phyloP scores from a whole-genome alignment of 73 alveolate genomes.

The Effrenium voratum region DNA sequence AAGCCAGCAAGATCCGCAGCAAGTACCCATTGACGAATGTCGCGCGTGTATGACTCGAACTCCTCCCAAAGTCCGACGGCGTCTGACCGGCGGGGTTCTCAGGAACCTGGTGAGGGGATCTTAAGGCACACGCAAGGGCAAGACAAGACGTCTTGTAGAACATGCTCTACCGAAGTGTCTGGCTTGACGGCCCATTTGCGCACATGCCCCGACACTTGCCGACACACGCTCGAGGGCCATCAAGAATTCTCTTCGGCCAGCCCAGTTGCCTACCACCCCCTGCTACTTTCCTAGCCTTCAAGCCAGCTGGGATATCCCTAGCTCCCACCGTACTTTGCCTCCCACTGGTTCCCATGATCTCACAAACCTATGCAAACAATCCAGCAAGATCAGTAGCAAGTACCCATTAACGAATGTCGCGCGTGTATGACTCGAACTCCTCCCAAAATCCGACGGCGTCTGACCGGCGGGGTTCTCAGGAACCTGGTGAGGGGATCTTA shows the following conservation, averaged over 20 bases:
- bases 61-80: conserved; percentile 27
- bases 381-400: too few species aligned
- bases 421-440: conserved; percentile 60
- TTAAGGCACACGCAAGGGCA: conserved; percentile 60
- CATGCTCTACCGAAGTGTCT: conserved; percentile 49
- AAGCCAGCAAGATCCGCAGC: too few species aligned
- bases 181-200: conserved; percentile 62
- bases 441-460: conserved; percentile 58
- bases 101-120: conserved; percentile 56
- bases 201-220: conserved; percentile 59
- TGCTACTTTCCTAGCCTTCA: too few species aligned
- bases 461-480: conserved; percentile 64
- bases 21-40: too few species aligned
- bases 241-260: conserved; percentile 20
- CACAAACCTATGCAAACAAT: too few species aligned
- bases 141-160: conserved; percentile 49
- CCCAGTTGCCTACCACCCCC: too few species aligned
- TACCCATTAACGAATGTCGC: too few species aligned
- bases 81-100: conserved; percentile 57
- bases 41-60: conserved; percentile 45
- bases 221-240: conserved; percentile 41
- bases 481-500: conserved; percentile 61
- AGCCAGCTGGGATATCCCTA: too few species aligned
- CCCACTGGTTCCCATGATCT: too few species aligned
- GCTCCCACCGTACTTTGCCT: too few species aligned